Conservation (phyloP, 768 basidiomycete species). For the Terana coerulea region DNA sequence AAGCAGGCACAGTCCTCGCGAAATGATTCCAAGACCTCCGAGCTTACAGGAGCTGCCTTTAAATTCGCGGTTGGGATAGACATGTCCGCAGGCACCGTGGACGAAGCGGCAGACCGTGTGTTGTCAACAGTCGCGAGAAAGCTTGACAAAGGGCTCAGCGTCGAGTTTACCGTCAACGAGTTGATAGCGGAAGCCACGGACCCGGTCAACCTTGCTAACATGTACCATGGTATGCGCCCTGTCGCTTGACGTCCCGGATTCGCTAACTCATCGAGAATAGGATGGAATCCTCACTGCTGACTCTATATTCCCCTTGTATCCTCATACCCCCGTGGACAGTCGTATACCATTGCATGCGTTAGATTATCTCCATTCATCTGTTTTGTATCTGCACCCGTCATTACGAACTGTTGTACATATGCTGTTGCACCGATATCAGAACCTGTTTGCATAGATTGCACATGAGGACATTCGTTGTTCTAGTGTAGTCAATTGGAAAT, state of each 20-base stretch:
- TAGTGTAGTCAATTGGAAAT: neutral
- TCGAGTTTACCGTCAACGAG: slow-evolving; percentile 92
- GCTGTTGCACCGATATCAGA: too few species aligned
- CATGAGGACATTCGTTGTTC: too few species aligned
- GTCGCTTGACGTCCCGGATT: too few species aligned
- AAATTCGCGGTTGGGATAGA: slow-evolving; percentile 53
- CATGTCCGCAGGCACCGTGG: slow-evolving; percentile 61
- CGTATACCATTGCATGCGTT: too few species aligned
- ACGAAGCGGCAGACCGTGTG: slow-evolving; percentile 89
- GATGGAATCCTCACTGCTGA: too few species aligned
- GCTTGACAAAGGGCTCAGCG: slow-evolving; percentile 79
- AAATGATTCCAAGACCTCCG: slow-evolving; percentile 17
- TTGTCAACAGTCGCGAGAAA: slow-evolving; percentile 77
- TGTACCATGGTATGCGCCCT: slow-evolving; percentile 59
- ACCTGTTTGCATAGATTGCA: too few species aligned
- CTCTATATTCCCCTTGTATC: too few species aligned
- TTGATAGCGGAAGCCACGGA: slow-evolving; percentile 89
- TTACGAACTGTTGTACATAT: too few species aligned
- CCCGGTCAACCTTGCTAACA: slow-evolving; percentile 65
- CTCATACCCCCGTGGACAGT: too few species aligned
- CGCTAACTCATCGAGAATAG: too few species aligned
- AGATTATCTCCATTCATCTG: too few species aligned
- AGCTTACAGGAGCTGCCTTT: slow-evolving; percentile 19
- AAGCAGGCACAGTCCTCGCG: slow-evolving; percentile 49
- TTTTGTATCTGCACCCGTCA: too few species aligned